These are phyloP conservation scores for Nicotiana otophora DNA, from an alignment of 257 asterid species.

Conservation along the genomic window DNA sequence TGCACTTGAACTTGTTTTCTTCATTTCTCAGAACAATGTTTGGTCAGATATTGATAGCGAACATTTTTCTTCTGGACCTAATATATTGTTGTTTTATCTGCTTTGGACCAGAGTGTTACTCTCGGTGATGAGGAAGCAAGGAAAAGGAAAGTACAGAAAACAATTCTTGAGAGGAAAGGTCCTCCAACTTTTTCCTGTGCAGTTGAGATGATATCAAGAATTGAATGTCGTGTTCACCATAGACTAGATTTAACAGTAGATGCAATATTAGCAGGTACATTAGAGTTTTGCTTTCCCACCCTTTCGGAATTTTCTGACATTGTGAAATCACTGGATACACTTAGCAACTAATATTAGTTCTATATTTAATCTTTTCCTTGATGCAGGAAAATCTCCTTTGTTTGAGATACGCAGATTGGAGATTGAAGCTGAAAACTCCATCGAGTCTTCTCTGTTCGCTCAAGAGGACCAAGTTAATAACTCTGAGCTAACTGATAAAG, in stretches of 20 bases:
- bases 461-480: constrained; percentile 25
- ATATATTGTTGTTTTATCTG: constrained; percentile 6
- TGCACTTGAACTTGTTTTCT: not conserved
- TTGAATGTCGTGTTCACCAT: constrained; percentile 87
- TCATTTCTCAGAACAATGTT: not conserved
- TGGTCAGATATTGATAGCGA: not conserved
- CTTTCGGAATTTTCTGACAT: not conserved
- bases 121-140: constrained; percentile 98
- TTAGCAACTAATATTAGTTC: constrained; percentile 15
- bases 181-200: constrained; percentile 94
- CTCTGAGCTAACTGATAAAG: constrained; percentile 18
- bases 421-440: constrained; percentile 30
- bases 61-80: constrained; percentile 5
- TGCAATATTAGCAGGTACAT: constrained; percentile 78
- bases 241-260: constrained; percentile 88
- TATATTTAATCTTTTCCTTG: constrained; percentile 12
- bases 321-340: not conserved
- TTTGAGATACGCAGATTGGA: constrained; percentile 68
- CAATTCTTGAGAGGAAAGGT: constrained; percentile 97
- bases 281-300: not conserved
- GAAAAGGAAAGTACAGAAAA: constrained; percentile 96
- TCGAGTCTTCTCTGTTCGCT: constrained; percentile 21
- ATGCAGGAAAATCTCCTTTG: constrained; percentile 70
- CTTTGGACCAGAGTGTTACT: constrained; percentile 74
- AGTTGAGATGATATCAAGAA: constrained; percentile 85